Conservation (phyloP, 78 protist genomes). For the Fonticula alba region DNA sequence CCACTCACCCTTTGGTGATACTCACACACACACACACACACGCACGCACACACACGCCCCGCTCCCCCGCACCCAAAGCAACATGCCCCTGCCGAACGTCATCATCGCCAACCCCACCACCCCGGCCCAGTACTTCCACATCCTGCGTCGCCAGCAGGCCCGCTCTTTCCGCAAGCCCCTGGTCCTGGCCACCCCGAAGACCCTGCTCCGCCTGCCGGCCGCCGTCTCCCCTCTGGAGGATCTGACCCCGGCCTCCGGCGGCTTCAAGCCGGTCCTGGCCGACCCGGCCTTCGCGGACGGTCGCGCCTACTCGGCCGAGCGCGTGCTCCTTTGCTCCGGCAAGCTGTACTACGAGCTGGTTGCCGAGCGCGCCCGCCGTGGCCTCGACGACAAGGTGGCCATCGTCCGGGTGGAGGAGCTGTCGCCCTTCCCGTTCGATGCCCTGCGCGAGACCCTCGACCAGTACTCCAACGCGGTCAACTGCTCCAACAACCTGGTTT, state of each 20-base stretch:
- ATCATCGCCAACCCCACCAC: too few species aligned
- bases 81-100: too few species aligned
- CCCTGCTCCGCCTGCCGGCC: constrained; percentile 47
- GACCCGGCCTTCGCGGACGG: constrained; percentile 10
- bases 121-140: constrained; percentile 78
- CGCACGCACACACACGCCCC: too few species aligned
- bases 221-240: constrained; percentile 34
- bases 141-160: constrained; percentile 71
- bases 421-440: constrained; percentile 62
- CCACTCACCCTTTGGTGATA: too few species aligned
- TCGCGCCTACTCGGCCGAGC: not conserved
- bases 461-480: constrained; percentile 26
- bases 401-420: constrained; percentile 52
- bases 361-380: constrained; percentile 14
- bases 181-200: constrained; percentile 65
- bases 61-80: too few species aligned
- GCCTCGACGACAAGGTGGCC: constrained; percentile 9
- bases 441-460: constrained; percentile 8
- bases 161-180: constrained; percentile 78
- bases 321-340: constrained; percentile 60
- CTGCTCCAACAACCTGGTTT: constrained; percentile 20
- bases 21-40: too few species aligned
- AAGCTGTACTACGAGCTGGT: constrained; percentile 50
- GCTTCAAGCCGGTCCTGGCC: constrained; percentile 39
- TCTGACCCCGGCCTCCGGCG: constrained; percentile 30